Evolutionary conservation across 2,329 filamentous ascomycete species (phyloP), one percentile per base, ranked within the genome.

Genomic region (Ilyonectria sp.): DNA sequence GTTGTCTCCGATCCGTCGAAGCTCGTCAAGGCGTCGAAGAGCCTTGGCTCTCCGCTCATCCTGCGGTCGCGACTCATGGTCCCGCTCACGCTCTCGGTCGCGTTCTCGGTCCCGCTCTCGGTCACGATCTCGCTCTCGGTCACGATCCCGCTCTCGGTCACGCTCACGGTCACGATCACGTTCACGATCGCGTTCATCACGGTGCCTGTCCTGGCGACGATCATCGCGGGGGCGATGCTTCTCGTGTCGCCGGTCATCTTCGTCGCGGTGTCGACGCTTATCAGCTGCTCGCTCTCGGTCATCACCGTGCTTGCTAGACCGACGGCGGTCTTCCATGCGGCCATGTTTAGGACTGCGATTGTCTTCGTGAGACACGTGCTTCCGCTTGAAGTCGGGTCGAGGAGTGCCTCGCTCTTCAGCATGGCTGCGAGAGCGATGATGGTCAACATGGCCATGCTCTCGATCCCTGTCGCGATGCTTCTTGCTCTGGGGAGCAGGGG

Each of bases 401-500:
- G 86, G 85, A 4, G 84, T 84, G 33, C 83, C 83, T 43, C 85
- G 82, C 19, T 90, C 88, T 13, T 87, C 86, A 15, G 81, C 79
- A 66, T 85, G 83, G 73, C 83, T 86, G 52, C 85, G 84, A 29
- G 85, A 84, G 40, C 86, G 86, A 58, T 85, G 82, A 57, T 87
- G 84, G 33, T 88, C 86, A 46, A 79, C 78, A 59, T 84, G 81
- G 13, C 79, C 79, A 50, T 84, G 82, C 26, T 85, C 82, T 46
- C 85, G 81, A 40, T 87, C 85, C 49, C 83, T 80, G 21, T 87
- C 84, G 46, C 86, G 82, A 69, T 84, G 81, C 65, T 86, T 85
- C 74, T 82, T 82, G 13, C 68, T 64, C 40, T 84, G 84, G 3
- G 92, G 91, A 23, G 86, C 91, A 8, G 93, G 93, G 19, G 93